A percentile compares a stretch with the other conserved stretches of the same genome.
Evolutionary conservation across 352 stramenopile species (phyloP).

Genomic region (Phytophthora brassicae): DNA sequence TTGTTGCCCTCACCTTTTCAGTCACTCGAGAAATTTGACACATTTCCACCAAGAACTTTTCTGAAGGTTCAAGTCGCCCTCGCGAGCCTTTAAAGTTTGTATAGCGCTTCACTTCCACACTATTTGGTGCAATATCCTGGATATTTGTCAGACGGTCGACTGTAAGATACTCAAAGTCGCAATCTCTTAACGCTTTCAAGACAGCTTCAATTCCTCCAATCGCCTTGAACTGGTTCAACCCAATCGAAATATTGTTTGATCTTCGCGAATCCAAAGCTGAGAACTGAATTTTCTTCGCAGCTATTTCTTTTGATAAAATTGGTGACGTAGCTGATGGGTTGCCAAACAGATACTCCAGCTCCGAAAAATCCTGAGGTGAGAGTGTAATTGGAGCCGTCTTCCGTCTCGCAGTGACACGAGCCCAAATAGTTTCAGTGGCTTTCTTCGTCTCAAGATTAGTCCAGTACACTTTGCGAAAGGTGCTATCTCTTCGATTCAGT

Average conservation of each 20-base stretch:
- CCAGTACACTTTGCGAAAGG: constrained; percentile 83
- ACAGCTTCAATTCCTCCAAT: constrained; percentile 50
- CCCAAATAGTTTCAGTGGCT: constrained; percentile 72
- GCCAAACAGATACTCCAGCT: constrained; percentile 60
- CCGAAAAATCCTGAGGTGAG: constrained; percentile 69
- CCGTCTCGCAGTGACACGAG: constrained; percentile 55
- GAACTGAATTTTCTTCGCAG: constrained; percentile 43
- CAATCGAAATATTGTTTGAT: constrained; percentile 84
- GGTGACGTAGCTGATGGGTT: constrained; percentile 18
- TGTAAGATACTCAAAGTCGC: constrained; percentile 68
- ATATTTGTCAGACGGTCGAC: constrained; percentile 58
- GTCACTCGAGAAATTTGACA: constrained; percentile 64
- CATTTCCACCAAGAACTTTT: constrained; percentile 77
- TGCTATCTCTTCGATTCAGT: constrained; percentile 44
- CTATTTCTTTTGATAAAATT: constrained; percentile 20
- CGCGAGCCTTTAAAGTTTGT: constrained; percentile 61
- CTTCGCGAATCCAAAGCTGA: constrained; percentile 70
- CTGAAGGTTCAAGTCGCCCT: constrained; percentile 47
- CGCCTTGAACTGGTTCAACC: constrained; percentile 73
- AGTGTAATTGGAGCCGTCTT: constrained; percentile 73
- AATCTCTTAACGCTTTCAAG: constrained; percentile 44
- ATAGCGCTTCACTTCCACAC: constrained; percentile 72
- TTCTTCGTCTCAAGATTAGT: constrained; percentile 65
- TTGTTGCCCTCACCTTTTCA: constrained; percentile 54
- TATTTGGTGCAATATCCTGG: constrained; percentile 68